A percentile compares a stretch with the other conserved stretches of the same genome.
Conservation (phyloP, 2,329 filamentous ascomycete species). For the Daldinia sp. region DNA sequence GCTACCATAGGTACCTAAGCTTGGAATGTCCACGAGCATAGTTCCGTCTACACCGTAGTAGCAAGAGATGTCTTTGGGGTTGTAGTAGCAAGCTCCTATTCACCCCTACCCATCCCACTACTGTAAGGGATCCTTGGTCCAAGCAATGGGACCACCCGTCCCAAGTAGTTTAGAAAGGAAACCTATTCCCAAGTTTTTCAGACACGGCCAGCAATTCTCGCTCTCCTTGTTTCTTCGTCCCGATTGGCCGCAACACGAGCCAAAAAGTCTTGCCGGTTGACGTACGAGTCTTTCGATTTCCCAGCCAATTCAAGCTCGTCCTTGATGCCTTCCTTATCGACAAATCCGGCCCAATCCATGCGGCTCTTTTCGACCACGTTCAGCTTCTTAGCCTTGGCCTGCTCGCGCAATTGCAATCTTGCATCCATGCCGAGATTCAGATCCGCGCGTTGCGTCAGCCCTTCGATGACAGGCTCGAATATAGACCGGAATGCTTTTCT, state of each 20-base stretch:
- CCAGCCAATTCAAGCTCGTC: slow-evolving; percentile 75
- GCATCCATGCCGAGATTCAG: slow-evolving; percentile 68
- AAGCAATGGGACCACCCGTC: not conserved
- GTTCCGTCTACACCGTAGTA: not conserved
- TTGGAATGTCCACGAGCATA: no score
- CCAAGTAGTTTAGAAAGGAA: not conserved
- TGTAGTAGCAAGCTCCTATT: not conserved
- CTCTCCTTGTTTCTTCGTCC: slow-evolving; percentile 70
- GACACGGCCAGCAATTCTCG: slow-evolving; percentile 59
- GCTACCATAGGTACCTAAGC: not conserved
- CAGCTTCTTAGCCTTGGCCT: slow-evolving; percentile 70
- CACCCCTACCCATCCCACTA: not conserved
- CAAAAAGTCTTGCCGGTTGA: slow-evolving; percentile 73
- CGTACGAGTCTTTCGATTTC: slow-evolving; percentile 73
- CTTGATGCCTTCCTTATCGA: slow-evolving; percentile 77
- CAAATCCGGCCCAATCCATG: slow-evolving; percentile 79
- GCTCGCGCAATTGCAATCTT: slow-evolving; percentile 61
- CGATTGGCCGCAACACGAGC: slow-evolving; percentile 72
- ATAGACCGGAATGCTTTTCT: slow-evolving; percentile 69
- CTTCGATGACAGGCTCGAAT: slow-evolving; percentile 69
- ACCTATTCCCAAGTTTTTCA: slow-evolving; percentile 34
- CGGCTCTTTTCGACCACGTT: slow-evolving; percentile 79
- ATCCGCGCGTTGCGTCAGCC: slow-evolving; percentile 62
- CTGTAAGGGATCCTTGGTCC: not conserved
- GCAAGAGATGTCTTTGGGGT: not conserved